Evolutionary conservation across 164 flowering plant genomes (phyloP), one percentile per base, ranked within the genome.

Genomic region (Vitis riparia): DNA sequence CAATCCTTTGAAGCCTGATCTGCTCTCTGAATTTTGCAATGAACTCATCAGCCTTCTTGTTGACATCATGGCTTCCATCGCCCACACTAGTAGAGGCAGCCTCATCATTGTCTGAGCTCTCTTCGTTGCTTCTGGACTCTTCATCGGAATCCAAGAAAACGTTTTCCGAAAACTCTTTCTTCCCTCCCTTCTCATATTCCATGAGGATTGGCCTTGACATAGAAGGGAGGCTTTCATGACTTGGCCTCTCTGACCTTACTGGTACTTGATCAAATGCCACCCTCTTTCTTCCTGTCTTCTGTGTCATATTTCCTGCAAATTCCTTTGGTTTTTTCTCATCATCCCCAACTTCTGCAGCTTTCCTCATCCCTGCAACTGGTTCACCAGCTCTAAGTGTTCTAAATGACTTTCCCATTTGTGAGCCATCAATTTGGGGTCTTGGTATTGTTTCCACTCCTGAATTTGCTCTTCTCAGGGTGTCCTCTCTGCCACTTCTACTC

Each of bases 21-120:
- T 92, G 97, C 87, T 94, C 97, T 56, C 93, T 92, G 74, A 94
- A 91, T 75, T 91, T 92, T 55, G 97, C 97, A 70, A 92, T 92
- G 80, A 94, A 94, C 74, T 94, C 98, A 68, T 79, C 95, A 17
- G 97, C 98, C 72, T 94, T 92, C 87, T 84, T 88, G 69, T 94
- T 97, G 30, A 94, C 97, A 71, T 86, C 89, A 11, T 76, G 77
- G 12, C 81, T 85, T 16, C 71, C 78, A 51, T 78, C 83, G 64
- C 49, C 66, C 9, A 56, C 73, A 55, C 37, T 71, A 19, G 47
- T 47, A 1, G 76, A 51, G n/a, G 55, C 48, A 1, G 66, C 67
- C 63, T 68, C 78, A 55, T 78, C 81, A 11, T 60, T 74, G 60
- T 61, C 71, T 6, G 71, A 68, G 50, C 47, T 73, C 62, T 12